Evolutionary conservation across 257 asterid genomes (phyloP).

Genomic region (Nicotiana obtusifolia): DNA sequence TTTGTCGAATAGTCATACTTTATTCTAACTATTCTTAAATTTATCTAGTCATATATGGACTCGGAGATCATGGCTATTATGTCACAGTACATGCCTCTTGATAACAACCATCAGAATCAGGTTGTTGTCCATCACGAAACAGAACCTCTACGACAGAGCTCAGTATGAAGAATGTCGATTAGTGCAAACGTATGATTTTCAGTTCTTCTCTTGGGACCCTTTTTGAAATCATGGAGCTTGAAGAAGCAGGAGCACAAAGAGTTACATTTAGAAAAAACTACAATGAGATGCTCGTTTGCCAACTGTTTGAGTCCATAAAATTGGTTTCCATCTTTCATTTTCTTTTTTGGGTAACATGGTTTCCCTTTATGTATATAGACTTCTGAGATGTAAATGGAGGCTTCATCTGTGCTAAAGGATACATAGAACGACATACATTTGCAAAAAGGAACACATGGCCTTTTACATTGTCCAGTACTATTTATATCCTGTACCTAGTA

Average conservation of each 20-base stretch:
- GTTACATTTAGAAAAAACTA: neutral
- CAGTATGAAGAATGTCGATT: slow-evolving; percentile 29
- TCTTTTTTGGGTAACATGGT: too few relatives aligned
- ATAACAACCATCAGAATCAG: slow-evolving; percentile 54
- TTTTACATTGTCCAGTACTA: neutral
- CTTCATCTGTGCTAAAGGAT: neutral
- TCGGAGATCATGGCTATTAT: slow-evolving; percentile 96
- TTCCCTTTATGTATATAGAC: neutral
- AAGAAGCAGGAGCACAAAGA: neutral
- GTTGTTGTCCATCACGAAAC: slow-evolving; percentile 58
- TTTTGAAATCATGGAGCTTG: neutral
- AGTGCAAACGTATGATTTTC: neutral
- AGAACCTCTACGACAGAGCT: slow-evolving; percentile 42
- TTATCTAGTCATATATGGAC: slow-evolving; percentile 80
- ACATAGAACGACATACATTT: neutral
- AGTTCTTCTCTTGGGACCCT: neutral
- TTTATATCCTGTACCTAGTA: too few relatives aligned
- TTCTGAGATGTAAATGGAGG: slow-evolving; percentile 4
- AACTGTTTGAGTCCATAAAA: neutral
- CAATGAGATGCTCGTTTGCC: neutral
- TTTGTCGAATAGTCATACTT: neutral
- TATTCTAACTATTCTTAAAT: slow-evolving; percentile 18
- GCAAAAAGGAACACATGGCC: neutral
- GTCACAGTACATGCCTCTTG: slow-evolving; percentile 98
- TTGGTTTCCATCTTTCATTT: neutral